These are phyloP conservation scores for Lasiosphaeria ovina DNA, from an alignment of 495 filamentous ascomycete genomes.

Conservation along the genomic window DNA sequence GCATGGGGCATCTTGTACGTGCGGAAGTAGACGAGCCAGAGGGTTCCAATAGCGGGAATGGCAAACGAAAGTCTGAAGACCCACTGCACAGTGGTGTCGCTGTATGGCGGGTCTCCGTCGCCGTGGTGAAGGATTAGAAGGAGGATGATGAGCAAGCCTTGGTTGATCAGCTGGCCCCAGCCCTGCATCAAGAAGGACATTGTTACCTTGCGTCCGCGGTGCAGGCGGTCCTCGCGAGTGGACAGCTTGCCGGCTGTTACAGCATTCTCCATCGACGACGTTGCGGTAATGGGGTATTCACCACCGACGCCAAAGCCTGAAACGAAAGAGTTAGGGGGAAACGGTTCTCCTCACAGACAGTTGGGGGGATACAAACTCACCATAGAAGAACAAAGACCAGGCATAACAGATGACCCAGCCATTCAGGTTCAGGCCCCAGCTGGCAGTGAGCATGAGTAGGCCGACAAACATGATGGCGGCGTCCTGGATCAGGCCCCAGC, in stretches of 20 bases:
- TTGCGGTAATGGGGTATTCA: slow-evolving; percentile 94
- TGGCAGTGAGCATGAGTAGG: slow-evolving; percentile 79
- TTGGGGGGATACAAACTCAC: slow-evolving; percentile 32
- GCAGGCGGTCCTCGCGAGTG: slow-evolving; percentile 83
- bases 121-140: slow-evolving; percentile 79
- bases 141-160: slow-evolving; percentile 75
- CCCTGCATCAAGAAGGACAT: slow-evolving; percentile 95
- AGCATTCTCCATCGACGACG: slow-evolving; percentile 91
- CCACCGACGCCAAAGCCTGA: slow-evolving; percentile 80
- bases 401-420: slow-evolving; percentile 93
- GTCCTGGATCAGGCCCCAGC: slow-evolving; percentile 91
- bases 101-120: slow-evolving; percentile 70
- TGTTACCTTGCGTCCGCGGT: slow-evolving; percentile 89
- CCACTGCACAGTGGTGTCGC: slow-evolving; percentile 68
- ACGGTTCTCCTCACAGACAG: neutral
- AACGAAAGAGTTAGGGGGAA: slow-evolving; percentile 1
- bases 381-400: slow-evolving; percentile 87
- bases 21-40: slow-evolving; percentile 93
- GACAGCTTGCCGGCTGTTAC: slow-evolving; percentile 81
- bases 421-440: slow-evolving; percentile 78
- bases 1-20: slow-evolving; percentile 78
- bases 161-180: slow-evolving; percentile 93
- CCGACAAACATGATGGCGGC: slow-evolving; percentile 89
- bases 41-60: slow-evolving; percentile 77
- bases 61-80: slow-evolving; percentile 83